Conservation (phyloP, 208 protist genomes). For the Herpetomonas muscarum region DNA sequence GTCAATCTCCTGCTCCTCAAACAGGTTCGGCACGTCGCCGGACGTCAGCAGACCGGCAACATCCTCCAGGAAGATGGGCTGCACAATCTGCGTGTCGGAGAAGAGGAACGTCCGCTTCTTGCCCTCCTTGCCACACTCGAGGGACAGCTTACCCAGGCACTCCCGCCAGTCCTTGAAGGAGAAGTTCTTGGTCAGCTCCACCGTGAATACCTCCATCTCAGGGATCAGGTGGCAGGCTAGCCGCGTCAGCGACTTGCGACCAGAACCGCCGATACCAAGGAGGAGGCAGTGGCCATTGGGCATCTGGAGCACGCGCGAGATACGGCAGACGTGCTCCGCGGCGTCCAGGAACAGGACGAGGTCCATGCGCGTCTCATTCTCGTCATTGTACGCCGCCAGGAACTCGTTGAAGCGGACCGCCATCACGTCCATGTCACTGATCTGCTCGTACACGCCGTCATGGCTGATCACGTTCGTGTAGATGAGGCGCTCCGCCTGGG, state of each 20-base stretch:
- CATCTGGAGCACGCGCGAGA: conserved; percentile 91
- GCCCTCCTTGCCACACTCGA: conserved; percentile 94
- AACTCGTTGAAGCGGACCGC: conserved; percentile 74
- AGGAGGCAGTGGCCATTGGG: conserved; percentile 96
- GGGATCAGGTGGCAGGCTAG: conserved; percentile 94
- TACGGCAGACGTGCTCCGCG: conserved; percentile 96
- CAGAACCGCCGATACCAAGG: conserved; percentile 97
- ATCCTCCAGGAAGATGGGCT: conserved; percentile 97
- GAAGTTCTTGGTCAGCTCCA: conserved; percentile 97
- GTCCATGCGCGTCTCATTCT: conserved; percentile 91
- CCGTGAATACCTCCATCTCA: conserved; percentile 93
- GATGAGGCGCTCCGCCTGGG: conserved; percentile 83
- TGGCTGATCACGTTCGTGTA: conserved; percentile 92
- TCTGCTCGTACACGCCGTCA: conserved; percentile 85
- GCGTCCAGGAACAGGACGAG: conserved; percentile 97
- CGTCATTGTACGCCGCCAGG: conserved; percentile 92
- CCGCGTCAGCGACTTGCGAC: conserved; percentile 93
- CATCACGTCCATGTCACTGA: conserved; percentile 82
- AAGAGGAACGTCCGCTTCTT: conserved; percentile 96
- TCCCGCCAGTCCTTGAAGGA: conserved; percentile 96
- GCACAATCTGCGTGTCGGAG: conserved; percentile 96
- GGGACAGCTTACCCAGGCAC: conserved; percentile 89
- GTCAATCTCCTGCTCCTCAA: conserved; percentile 95
- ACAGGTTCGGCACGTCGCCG: conserved; percentile 97
- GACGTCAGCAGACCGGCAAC: conserved; percentile 96